A percentile compares a stretch with the other conserved stretches of the same genome.
phyloP scores from a whole-genome alignment of 2,329 filamentous ascomycete genomes.

The Colletotrichum plurivorum region DNA sequence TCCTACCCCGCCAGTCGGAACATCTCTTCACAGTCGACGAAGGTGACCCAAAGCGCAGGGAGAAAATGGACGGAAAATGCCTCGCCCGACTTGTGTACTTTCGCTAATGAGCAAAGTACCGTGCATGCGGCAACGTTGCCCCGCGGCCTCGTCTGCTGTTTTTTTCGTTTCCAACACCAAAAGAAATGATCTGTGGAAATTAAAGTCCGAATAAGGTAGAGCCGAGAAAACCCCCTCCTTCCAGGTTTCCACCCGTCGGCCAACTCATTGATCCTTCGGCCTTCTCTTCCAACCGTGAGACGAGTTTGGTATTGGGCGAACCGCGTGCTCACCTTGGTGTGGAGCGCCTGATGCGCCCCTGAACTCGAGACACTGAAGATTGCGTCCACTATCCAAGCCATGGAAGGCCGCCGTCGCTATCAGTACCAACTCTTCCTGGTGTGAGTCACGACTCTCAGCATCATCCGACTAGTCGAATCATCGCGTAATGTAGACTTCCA shows the following conservation, averaged over 20 bases:
- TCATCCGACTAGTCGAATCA: constrained; percentile 6
- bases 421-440: background rate
- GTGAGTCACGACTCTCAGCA: background rate
- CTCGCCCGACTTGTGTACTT: background rate
- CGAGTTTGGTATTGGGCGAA: background rate
- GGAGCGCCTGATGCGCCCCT: constrained; percentile 4
- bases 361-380: constrained; percentile 32
- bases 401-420: background rate
- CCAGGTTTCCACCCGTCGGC: background rate
- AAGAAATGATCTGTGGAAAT: constrained; percentile 28
- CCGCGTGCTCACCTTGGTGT: constrained; percentile 2
- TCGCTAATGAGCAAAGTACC: constrained; percentile 5
- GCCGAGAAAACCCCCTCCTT: background rate
- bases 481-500: background rate
- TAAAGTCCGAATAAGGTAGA: constrained; percentile 26
- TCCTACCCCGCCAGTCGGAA: no score
- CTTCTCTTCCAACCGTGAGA: background rate
- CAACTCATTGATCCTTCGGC: background rate
- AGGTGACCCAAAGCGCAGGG: background rate
- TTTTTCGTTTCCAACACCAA: background rate
- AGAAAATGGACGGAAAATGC: background rate
- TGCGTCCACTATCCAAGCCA: background rate
- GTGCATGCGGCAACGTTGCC: background rate
- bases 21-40: no score
- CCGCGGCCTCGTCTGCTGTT: constrained; percentile 4